Evolutionary conservation across 176 grass and related monocot species (phyloP).

Genomic region (Oryza longistaminata): DNA sequence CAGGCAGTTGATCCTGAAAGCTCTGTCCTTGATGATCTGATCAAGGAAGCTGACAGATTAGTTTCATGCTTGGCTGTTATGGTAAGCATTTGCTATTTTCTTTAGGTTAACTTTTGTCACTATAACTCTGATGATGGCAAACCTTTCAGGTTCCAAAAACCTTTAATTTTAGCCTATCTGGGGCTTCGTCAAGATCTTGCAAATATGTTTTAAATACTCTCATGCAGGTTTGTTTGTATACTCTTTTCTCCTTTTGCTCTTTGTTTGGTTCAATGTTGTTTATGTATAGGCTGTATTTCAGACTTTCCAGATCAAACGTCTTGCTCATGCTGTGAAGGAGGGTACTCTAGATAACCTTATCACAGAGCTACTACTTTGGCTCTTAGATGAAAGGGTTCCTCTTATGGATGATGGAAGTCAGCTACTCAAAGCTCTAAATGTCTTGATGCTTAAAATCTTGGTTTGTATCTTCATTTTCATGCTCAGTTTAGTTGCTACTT

Average conservation of each 20-base stretch:
- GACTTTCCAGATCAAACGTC: constrained; percentile 95
- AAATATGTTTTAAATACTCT: constrained; percentile 99
- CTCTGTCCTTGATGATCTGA: constrained; percentile 73
- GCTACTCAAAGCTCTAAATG: constrained; percentile 93
- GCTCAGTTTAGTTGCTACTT: constrained; percentile 10
- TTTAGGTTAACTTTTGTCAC: constrained; percentile 30
- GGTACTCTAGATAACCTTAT: constrained; percentile 94
- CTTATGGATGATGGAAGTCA: constrained; percentile 99
- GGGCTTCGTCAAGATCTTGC: constrained; percentile 95
- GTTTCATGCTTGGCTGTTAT: constrained; percentile 89
- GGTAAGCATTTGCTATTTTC: constrained; percentile 50
- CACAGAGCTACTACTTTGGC: constrained; percentile 96
- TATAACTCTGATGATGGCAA: background rate
- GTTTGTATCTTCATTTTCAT: constrained; percentile 42
- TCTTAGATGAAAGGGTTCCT: constrained; percentile 97
- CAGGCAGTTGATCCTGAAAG: constrained; percentile 74
- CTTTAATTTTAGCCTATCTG: constrained; percentile 97
- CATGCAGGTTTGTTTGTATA: constrained; percentile 72
- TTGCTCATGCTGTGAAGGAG: constrained; percentile 93
- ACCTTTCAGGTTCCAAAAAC: constrained; percentile 82
- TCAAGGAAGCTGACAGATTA: constrained; percentile 94
- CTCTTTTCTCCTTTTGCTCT: constrained; percentile 2
- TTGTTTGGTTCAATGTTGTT: constrained; percentile 8
- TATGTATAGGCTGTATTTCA: constrained; percentile 30
- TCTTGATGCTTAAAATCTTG: constrained; percentile 99